These are phyloP conservation scores for Nakazawaea sp. DNA, from an alignment of 805 yeast genomes.

Conservation along the genomic window DNA sequence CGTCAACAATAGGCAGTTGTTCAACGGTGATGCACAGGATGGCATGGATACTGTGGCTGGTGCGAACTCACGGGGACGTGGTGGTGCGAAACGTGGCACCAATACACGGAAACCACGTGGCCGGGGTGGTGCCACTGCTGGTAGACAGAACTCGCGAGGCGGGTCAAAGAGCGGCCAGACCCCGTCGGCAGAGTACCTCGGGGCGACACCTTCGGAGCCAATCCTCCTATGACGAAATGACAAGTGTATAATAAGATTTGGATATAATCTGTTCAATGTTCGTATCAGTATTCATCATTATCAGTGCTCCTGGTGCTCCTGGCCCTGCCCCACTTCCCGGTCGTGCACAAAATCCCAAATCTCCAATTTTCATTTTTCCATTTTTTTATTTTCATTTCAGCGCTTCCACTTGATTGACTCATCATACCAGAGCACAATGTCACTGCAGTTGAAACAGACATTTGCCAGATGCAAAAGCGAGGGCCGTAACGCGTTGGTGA, in stretches of 20 bases:
- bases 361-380: neutral
- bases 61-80: constrained; percentile 4
- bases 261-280: neutral
- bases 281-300: neutral
- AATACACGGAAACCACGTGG: constrained; percentile 5
- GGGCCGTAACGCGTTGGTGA: constrained; percentile 80
- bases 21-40: neutral
- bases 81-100: constrained; percentile 6
- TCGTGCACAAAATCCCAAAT: neutral
- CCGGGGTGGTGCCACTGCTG: constrained; percentile 1
- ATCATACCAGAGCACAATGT: constrained; percentile 38
- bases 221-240: constrained; percentile 2
- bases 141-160: constrained; percentile 5
- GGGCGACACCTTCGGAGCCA: constrained; percentile 8
- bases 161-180: constrained; percentile 2
- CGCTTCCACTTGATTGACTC: neutral
- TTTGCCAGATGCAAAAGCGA: constrained; percentile 54
- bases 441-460: constrained; percentile 49
- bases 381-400: neutral
- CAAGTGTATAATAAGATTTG: neutral
- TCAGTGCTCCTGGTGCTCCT: neutral
- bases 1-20: constrained; percentile 2
- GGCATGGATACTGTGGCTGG: neutral
- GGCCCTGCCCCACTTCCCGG: neutral
- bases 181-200: constrained; percentile 4